Evolutionary conservation across 2,329 filamentous ascomycete species (phyloP), one percentile per base, ranked within the genome.

Genomic region (Akanthomyces lecanii): DNA sequence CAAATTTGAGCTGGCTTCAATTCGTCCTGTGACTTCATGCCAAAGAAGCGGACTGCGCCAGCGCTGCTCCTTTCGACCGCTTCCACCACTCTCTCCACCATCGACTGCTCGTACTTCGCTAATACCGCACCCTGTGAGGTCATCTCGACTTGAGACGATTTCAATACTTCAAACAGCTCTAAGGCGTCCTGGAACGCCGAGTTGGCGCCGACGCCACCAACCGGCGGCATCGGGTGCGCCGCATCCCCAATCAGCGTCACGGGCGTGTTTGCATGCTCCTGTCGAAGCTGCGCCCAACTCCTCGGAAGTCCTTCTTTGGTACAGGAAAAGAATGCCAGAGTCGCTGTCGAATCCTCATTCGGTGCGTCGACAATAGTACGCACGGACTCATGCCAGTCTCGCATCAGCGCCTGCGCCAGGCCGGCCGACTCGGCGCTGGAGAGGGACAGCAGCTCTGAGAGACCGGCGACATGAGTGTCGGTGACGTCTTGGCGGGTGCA

Each of bases 231-330:
- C 7, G 63, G 53, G 3, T 67, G 65, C 14, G 61, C 63, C 10
- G 66, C 66, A 7, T 66, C 65, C n/a, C 65, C 63, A 2, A 67
- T 40, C 7, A 66, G 33, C 23, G 66, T 66, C 11, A 45, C 63
- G 12, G 47, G n/a, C 28, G 12, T 23, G n/a, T 21, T 50, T 42
- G n/a, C 40, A 18, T 16, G 45, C 33, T n/a, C 48, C 18, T n/a
- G 11, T 18, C 60, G 51, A 2, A 61, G 40, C 21, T 7, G 4
- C 6, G 11, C 16, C 58, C 59, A 61, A 6, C 50, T 54, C 10
- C 10, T 1, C n/a, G 28, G 30, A 7, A 62, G 50, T 3, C 42
- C 42, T 4, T 62, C 59, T 16, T 48, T 40, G 18, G 59, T 47
- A 23, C 50, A 54, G 12, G 50, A 25, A 12, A 62, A 30, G 11